A percentile compares a stretch with the other conserved stretches of the same genome.
phyloP scores from a whole-genome alignment of 805 yeast species.

The Yamadazyma scolyti region DNA sequence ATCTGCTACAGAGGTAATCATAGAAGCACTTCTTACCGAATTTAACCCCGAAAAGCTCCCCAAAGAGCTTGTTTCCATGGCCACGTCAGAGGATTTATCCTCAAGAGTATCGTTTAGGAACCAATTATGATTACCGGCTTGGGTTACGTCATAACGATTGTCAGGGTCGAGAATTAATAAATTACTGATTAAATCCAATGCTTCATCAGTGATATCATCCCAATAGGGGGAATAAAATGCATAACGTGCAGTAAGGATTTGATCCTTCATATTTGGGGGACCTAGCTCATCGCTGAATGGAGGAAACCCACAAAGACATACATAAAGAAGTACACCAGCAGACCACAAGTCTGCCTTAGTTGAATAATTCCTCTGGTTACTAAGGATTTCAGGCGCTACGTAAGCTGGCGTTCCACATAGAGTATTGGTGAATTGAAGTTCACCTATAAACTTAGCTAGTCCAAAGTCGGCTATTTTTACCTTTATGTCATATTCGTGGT shows the following conservation, averaged over 20 bases:
- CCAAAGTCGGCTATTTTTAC: constrained; percentile 88
- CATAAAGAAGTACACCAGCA: constrained; percentile 72
- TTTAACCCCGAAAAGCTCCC: neutral
- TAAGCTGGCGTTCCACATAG: constrained; percentile 86
- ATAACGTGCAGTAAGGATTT: constrained; percentile 60
- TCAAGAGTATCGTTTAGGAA: constrained; percentile 19
- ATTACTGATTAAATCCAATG: constrained; percentile 60
- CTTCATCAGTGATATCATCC: constrained; percentile 66
- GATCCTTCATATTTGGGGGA: constrained; percentile 76
- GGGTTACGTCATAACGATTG: constrained; percentile 38
- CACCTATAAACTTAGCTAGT: constrained; percentile 64
- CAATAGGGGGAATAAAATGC: constrained; percentile 80
- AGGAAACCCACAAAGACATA: constrained; percentile 80
- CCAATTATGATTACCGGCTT: constrained; percentile 45
- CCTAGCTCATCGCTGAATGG: constrained; percentile 81
- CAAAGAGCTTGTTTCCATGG: constrained; percentile 1
- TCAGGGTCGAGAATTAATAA: constrained; percentile 52
- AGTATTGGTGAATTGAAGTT: constrained; percentile 68
- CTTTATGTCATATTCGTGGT: constrained; percentile 54
- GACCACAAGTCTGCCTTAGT: constrained; percentile 82
- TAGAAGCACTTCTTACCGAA: constrained; percentile 9
- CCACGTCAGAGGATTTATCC: constrained; percentile 1
- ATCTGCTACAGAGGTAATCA: constrained; percentile 2
- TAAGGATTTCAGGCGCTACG: constrained; percentile 76
- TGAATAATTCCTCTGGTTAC: constrained; percentile 55